Conservation (phyloP, 805 yeast genomes). For the Millerozyma miso region DNA sequence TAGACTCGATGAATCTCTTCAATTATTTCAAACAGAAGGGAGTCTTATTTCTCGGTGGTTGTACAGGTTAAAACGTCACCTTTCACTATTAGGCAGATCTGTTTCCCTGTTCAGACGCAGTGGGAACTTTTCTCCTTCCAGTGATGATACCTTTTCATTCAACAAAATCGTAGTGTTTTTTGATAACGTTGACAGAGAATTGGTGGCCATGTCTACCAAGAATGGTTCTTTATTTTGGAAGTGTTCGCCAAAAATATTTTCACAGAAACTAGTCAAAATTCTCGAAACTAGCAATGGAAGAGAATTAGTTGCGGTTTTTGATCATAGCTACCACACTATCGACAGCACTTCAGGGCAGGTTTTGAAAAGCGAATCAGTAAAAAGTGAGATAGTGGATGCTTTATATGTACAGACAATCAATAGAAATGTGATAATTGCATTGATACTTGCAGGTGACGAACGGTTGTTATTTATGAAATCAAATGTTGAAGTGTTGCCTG, state of each 20-base stretch:
- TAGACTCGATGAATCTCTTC: neutral
- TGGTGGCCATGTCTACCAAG: constrained; percentile 40
- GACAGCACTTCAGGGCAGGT: constrained; percentile 15
- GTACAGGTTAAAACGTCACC: constrained; percentile 27
- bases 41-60: constrained; percentile 22
- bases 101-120: constrained; percentile 9
- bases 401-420: neutral
- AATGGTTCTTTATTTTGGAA: constrained; percentile 42
- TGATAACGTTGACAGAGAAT: constrained; percentile 18
- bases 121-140: neutral
- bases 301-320: constrained; percentile 1
- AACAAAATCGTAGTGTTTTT: constrained; percentile 27
- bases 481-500: neutral
- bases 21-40: neutral
- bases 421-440: neutral
- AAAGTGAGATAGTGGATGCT: neutral
- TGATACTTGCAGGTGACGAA: neutral
- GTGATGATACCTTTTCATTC: constrained; percentile 26
- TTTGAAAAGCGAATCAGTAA: neutral
- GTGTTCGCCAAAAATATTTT: constrained; percentile 1
- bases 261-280: neutral
- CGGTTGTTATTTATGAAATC: neutral
- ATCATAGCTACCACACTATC: constrained; percentile 4
- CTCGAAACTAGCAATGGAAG: neutral
- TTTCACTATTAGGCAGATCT: constrained; percentile 29